Evolutionary conservation across 1,284 basidiomycete species (phyloP), one percentile per base, ranked within the genome.

Genomic region (Moniliophthora roreri): DNA sequence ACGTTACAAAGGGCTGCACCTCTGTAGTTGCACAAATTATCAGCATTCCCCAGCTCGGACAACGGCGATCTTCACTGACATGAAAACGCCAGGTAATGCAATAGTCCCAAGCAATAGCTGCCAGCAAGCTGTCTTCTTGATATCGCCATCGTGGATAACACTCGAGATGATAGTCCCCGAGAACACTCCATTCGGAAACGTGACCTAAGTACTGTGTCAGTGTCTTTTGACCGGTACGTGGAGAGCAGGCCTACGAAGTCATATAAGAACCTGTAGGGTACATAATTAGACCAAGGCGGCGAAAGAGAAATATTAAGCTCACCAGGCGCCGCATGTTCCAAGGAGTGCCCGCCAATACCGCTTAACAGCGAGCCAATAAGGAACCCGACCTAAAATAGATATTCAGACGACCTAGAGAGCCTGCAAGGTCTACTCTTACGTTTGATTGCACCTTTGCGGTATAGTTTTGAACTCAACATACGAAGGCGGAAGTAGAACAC

Each of bases 271-370:
- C 82, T 84, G 51, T 9, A 36, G 28, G 42, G 4, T 18, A 48
- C 37, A 48, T 49, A 62, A 38, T 62, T 52, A 52, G 34, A 45
- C 45, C 23, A 45, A 36, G 20, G 4, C 4, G 50, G 51, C 51
- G 23, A 23, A 8, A 23, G 13, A 6, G 28, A 32, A 48, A 21
- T 32, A 0, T 49, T 26, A 39, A 32, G 61, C 75, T 39, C 52
- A 84, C 84, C 88, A 89, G 42, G 87, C 82, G 26, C 85, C 86
- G 55, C 80, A 83, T 2, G 86, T 90, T 13, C 87, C 87, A 56
- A 87, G 79, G 28, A 90, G 66, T 2, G 80, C 48, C 58, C 71
- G 80, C 89, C 89, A 91, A 64, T 92, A 91, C 28, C 79, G 72
- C 62, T 78, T 82, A 42, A 88, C 1, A 8, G 83, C 81, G 16